Base-by-base conservation (phyloP, 768 basidiomycete species). In the Pulveroboletus ravenelii region DNA sequence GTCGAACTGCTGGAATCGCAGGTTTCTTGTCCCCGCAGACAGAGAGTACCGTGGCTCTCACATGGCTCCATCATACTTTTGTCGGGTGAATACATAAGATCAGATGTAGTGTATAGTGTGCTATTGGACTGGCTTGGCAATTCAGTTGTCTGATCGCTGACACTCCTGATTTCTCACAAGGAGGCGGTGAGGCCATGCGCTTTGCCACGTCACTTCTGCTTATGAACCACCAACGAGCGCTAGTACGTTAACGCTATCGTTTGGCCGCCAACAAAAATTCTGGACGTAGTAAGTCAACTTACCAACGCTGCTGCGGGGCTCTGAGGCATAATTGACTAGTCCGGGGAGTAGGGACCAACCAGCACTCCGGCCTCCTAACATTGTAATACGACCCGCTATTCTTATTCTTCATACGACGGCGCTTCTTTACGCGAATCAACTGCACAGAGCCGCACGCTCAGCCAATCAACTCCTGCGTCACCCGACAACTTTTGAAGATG, bases 201-300 rank as follows among this genome's bases (percentile, higher is more conserved):
- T 43, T 14, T 55, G 47, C 56, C 63, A 66, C 64, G 62, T 64
- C 53, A 44, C 47, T 41, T 29, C 43, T 49, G 52, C 51, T 47
- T 50, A 60, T 65, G 62, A 50, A 31, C 60, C 17, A n/a, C 45
- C 44, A 49, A 34, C 39, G 45, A 7, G 44, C 40, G 37, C 48
- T 31, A 10, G 31, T 15, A 36, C 50, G 51, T 51, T 58, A 27
- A 51, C 35, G 53, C 32, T 30, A 18, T 47, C 41, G 32, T 45
- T 47, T 38, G 25, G 13, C 43, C 34, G n/a, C 29, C 13, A 20
- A 43, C 54, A 45, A 52, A 50, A 45, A 23, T 20, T 18, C 32
- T 23, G 42, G 45, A 39, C 30, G 30, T 23, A 50, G 62, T 64
- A 48, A 58, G 62, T 58, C 38, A 3, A 29, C n/a, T 7, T 25